Conservation (phyloP, 441 rosid genomes). For the Eugenia klotzschiana region DNA sequence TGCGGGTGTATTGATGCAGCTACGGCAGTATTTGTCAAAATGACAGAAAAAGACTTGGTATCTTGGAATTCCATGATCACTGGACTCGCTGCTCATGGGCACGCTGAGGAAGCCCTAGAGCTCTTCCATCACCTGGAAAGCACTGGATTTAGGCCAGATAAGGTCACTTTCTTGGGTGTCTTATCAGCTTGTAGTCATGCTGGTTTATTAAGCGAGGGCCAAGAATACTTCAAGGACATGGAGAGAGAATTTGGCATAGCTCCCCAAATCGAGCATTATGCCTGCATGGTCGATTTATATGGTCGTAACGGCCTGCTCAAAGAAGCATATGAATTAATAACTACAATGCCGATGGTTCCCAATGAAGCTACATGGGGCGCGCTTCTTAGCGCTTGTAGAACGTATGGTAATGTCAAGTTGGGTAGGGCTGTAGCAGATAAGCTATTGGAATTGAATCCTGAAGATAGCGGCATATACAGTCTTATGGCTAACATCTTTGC, state of each 20-base stretch:
- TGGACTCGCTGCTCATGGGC: conserved; percentile 5
- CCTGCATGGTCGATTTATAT: conserved; percentile 8
- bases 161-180: conserved; percentile 3
- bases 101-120: conserved; percentile 1
- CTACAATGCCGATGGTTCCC: conserved; percentile 1
- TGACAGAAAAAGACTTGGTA: background rate
- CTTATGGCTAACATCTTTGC: conserved; percentile 2
- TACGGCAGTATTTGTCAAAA: background rate
- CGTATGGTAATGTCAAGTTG: background rate
- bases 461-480: conserved; percentile 4
- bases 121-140: conserved; percentile 1
- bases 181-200: conserved; percentile 7
- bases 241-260: background rate
- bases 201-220: background rate
- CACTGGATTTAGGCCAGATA: conserved; percentile 2
- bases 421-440: background rate
- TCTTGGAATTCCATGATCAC: conserved; percentile 8
- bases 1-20: conserved; percentile 3
- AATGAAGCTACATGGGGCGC: conserved; percentile 8
- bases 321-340: conserved; percentile 1
- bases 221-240: background rate
- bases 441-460: conserved; percentile 1
- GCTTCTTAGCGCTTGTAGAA: conserved; percentile 2
- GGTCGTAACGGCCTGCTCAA: background rate
- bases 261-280: conserved; percentile 7